These are phyloP conservation scores for Elaeagnus macrophylla DNA, from an alignment of 306 rosid species.

Conservation along the genomic window DNA sequence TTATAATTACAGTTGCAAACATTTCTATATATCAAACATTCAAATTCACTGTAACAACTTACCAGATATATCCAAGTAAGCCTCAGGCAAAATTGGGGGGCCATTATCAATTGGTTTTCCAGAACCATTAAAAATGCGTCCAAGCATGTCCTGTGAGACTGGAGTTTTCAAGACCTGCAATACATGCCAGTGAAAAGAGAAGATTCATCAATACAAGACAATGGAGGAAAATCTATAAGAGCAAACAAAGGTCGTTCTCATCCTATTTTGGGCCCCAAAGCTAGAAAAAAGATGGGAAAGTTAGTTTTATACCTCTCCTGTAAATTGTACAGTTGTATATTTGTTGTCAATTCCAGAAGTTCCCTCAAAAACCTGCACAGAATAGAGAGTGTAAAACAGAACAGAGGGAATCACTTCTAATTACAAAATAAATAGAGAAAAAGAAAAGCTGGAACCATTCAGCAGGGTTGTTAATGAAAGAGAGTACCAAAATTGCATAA, in stretches of 20 bases:
- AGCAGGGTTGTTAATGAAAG: too few species aligned
- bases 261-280: background rate
- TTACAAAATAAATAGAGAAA: too few species aligned
- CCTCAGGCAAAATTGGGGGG: constrained; percentile 97
- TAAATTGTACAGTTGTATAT: constrained; percentile 93
- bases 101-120: constrained; percentile 99
- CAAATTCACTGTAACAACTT: constrained; percentile 14
- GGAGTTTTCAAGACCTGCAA: constrained; percentile 94
- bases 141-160: constrained; percentile 96
- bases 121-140: constrained; percentile 96
- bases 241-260: background rate
- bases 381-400: background rate
- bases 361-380: constrained; percentile 88
- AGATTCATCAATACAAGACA: constrained; percentile 11
- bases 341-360: constrained; percentile 99
- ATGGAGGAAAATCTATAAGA: constrained; percentile 7
- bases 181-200: constrained; percentile 13
- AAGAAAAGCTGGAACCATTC: too few species aligned
- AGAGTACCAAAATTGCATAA: too few species aligned
- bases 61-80: constrained; percentile 98
- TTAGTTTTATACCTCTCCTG: constrained; percentile 77
- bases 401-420: too few species aligned
- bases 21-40: background rate
- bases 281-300: constrained; percentile 12
- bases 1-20: background rate